Evolutionary conservation across 78 protist genomes (phyloP), one percentile per base, ranked within the genome.

Genomic region (Speleostelium caveatum): DNA sequence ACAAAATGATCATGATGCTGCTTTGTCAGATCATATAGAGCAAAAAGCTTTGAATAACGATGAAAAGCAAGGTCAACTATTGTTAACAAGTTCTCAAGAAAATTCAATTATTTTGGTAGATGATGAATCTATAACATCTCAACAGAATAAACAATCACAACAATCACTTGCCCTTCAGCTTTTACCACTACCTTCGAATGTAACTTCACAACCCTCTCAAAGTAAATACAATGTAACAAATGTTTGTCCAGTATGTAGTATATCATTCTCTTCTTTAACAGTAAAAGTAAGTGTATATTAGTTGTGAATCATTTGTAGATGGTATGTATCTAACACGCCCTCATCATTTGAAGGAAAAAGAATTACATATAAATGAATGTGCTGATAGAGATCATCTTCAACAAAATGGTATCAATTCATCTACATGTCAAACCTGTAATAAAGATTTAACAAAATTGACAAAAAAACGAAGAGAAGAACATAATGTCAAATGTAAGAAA

Each of bases 401-500:
- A 41, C 22, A 42, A 28, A 38, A 72, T 28, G 21, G 6, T 45
- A 72, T 22, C 17, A 26, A 16, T 26, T 45, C 73, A 0, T 38
- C 56, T 30, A n/a, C 51, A 4, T 75, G 68, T 28, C 12, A n/a
- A 69, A 41, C 21, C 17, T 69, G 76, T 49, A 28, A 7, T 19
- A 69, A 69, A 51, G 76, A 69, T 69, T 19, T 69, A 49, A 30
- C 62, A 17, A 69, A 49, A 28, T 30, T 49, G 28, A n/a, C 76
- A 4, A 69, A 69, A 69, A 69, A 30, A 16, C 39, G 49, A 49
- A 42, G 45, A 69, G 76, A 69, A 30, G 76, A 69, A 28, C 76
- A 69, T 49, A 49, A 45, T 30, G 58, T 17, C 6, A 69, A 49
- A 69, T 69, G 76, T 49, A 30, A 21, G 28, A 30, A 41, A 14